These are phyloP conservation scores for Trypanosomatidae sp. DNA, from an alignment of 208 protist species.

Conservation along the genomic window DNA sequence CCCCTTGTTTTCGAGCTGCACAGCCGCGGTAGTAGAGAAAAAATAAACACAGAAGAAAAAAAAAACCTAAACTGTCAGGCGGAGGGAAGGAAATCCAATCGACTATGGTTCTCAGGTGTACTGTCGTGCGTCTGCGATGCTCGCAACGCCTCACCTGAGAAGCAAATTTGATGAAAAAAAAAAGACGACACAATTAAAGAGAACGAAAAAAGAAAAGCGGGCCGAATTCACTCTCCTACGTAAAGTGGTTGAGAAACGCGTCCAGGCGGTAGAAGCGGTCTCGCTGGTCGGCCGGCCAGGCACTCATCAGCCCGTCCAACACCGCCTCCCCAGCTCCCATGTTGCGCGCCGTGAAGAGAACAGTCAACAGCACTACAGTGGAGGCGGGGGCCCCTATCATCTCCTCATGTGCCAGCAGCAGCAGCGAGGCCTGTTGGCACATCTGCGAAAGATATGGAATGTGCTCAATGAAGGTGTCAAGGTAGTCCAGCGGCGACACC, in stretches of 20 bases:
- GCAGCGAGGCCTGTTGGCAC: constrained; percentile 31
- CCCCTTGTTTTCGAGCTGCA: too few relatives aligned
- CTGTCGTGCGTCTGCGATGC: too few relatives aligned
- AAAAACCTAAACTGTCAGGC: too few relatives aligned
- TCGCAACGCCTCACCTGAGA: too few relatives aligned
- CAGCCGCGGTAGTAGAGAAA: too few relatives aligned
- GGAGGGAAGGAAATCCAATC: too few relatives aligned
- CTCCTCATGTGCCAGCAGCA: constrained; percentile 28
- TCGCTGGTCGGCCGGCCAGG: constrained; percentile 15
- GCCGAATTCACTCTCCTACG: too few relatives aligned
- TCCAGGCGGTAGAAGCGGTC: constrained; percentile 18
- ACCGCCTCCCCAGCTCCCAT: constrained; percentile 4
- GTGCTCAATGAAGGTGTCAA: constrained; percentile 18
- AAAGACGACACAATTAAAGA: too few relatives aligned
- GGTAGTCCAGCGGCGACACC: constrained; percentile 31
- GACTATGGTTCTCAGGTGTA: too few relatives aligned
- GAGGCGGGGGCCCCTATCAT: constrained; percentile 21
- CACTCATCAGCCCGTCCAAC: background rate
- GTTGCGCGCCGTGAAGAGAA: constrained; percentile 29
- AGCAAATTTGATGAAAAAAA: background rate
- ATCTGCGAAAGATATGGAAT: constrained; percentile 33
- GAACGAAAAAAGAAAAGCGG: too few relatives aligned
- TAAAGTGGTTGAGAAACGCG: constrained; percentile 29
- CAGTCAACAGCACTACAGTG: constrained; percentile 13
- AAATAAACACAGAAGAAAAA: too few relatives aligned